phyloP scores from a whole-genome alignment of 306 rosid genomes.

The Cucurbita moschata region DNA sequence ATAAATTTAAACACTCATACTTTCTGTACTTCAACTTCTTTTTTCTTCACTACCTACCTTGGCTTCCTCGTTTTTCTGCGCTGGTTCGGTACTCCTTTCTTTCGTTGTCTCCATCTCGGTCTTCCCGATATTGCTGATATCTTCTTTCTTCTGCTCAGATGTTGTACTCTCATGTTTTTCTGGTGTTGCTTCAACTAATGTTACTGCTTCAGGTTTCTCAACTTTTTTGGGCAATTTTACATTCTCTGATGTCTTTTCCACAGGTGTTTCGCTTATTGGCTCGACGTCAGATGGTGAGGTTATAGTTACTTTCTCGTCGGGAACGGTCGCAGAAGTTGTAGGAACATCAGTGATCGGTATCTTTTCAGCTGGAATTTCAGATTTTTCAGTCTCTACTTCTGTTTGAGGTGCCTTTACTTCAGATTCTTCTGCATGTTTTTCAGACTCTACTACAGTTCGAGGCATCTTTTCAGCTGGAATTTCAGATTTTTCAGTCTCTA shows the following conservation, averaged over 20 bases:
- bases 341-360: background rate
- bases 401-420: background rate
- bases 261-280: background rate
- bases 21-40: background rate
- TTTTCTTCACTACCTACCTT: background rate
- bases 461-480: background rate
- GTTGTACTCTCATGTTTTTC: background rate
- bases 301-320: background rate
- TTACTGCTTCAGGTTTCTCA: background rate
- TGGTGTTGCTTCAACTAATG: background rate
- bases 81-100: background rate
- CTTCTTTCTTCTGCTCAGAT: background rate
- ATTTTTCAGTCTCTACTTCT: background rate
- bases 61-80: background rate
- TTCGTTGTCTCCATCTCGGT: background rate
- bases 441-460: too few species aligned
- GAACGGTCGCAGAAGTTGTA: background rate
- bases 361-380: background rate
- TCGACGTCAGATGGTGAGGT: background rate
- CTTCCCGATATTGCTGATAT: background rate
- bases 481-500: background rate
- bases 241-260: background rate
- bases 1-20: background rate
- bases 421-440: background rate
- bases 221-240: background rate